Evolutionary conservation across 164 flowering plant species (phyloP).

Genomic region (Liquidambar formosana): DNA sequence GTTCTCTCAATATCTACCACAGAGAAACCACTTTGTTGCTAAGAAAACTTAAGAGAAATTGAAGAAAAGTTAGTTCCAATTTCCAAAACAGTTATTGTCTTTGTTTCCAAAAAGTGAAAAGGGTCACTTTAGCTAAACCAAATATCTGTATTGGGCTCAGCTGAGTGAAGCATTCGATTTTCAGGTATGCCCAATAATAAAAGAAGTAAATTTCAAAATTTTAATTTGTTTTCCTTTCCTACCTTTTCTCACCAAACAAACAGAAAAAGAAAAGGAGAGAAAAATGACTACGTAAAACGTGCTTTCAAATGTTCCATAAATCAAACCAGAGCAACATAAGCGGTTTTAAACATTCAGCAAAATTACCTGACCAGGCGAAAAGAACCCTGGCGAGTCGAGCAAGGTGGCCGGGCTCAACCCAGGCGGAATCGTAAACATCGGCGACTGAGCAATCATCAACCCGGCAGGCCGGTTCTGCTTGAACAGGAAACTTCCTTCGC

Average conservation of each 20-base stretch:
- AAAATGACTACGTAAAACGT: neutral
- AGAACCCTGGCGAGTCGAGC: conserved; percentile 49
- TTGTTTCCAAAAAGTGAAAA: neutral
- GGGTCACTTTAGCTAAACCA: too few relatives aligned
- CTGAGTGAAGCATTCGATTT: too few relatives aligned
- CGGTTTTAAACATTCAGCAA: neutral
- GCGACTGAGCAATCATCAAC: conserved; percentile 27
- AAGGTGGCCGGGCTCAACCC: conserved; percentile 48
- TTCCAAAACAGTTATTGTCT: neutral
- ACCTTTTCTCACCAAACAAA: neutral
- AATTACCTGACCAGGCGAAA: conserved; percentile 43
- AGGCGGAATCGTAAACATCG: conserved; percentile 49
- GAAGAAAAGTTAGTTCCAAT: neutral
- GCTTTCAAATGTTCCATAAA: neutral
- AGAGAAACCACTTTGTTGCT: neutral
- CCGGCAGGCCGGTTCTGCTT: conserved; percentile 37
- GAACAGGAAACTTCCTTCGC: conserved; percentile 24
- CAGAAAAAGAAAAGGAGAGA: too few relatives aligned
- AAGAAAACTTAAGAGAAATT: neutral
- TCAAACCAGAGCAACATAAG: neutral
- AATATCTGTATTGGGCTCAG: too few relatives aligned
- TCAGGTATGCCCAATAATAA: too few relatives aligned
- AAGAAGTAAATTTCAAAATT: too few relatives aligned
- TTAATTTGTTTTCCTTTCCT: neutral
- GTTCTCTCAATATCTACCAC: neutral